phyloP scores from a whole-genome alignment of 495 filamentous ascomycete genomes.

The Hypoxylon intermedium region DNA sequence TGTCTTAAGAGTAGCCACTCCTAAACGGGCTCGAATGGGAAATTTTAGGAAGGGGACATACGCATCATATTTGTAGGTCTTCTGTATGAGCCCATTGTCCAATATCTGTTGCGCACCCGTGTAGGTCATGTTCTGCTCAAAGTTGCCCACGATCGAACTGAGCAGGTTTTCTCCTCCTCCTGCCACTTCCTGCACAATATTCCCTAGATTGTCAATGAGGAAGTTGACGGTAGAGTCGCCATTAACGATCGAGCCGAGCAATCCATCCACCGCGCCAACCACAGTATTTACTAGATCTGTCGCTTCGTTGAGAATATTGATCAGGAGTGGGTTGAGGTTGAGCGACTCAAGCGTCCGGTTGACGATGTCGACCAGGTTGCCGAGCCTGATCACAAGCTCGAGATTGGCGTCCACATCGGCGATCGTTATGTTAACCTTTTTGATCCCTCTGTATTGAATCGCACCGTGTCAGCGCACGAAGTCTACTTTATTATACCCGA shows the following conservation, averaged over 20 bases:
- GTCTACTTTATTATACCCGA: no score
- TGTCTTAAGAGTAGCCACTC: no score
- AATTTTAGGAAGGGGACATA: no score
- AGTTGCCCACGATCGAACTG: constrained; percentile 61
- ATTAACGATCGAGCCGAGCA: constrained; percentile 61
- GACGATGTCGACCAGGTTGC: constrained; percentile 65
- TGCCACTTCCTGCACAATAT: constrained; percentile 63
- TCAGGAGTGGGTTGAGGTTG: constrained; percentile 64
- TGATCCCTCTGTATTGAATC: no score
- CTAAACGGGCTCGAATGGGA: no score
- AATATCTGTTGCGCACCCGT: constrained; percentile 55
- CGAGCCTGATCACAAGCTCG: constrained; percentile 63
- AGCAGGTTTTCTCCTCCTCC: constrained; percentile 47
- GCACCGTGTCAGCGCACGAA: no score
- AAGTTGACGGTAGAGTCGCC: constrained; percentile 59
- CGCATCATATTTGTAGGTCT: constrained; percentile 60
- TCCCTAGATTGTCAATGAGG: constrained; percentile 65
- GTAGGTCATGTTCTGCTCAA: constrained; percentile 63
- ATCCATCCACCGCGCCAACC: constrained; percentile 60
- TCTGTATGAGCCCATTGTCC: constrained; percentile 58
- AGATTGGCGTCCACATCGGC: constrained; percentile 61
- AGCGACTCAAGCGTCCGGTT: constrained; percentile 61
- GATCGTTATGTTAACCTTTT: constrained; percentile 66
- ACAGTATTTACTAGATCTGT: constrained; percentile 56
- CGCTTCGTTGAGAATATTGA: constrained; percentile 60